Conservation (phyloP, 2,329 filamentous ascomycete genomes). For the Boeremia lycopersici region DNA sequence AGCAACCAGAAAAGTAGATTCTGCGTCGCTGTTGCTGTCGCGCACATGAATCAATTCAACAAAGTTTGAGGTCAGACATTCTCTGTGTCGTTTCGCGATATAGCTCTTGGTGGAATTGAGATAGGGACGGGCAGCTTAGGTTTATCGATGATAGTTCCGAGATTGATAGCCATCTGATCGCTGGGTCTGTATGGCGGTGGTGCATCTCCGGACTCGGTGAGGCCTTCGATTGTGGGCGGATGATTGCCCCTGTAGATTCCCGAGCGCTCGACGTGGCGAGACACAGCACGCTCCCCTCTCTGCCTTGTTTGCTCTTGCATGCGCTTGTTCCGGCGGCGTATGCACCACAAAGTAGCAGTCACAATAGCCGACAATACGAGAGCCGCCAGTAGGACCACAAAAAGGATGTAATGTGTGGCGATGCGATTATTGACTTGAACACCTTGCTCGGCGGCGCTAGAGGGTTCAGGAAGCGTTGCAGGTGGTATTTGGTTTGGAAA, state of each 20-base stretch:
- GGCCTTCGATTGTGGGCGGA: constrained; percentile 57
- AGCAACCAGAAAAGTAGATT: background rate
- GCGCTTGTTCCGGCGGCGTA: constrained; percentile 52
- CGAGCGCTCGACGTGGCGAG: constrained; percentile 47
- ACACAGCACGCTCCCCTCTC: constrained; percentile 43
- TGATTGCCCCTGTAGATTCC: constrained; percentile 30
- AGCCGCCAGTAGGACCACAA: constrained; percentile 58
- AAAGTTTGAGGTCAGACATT: constrained; percentile 48
- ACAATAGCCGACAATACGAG: constrained; percentile 39
- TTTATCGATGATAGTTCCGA: constrained; percentile 4
- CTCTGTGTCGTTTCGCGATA: constrained; percentile 45
- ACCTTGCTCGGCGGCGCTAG: constrained; percentile 12
- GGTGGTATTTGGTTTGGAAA: background rate
- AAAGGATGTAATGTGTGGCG: constrained; percentile 61
- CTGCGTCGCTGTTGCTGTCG: background rate
- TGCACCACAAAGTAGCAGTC: constrained; percentile 50
- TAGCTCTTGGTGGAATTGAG: constrained; percentile 47
- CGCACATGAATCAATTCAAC: constrained; percentile 20
- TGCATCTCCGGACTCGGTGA: constrained; percentile 68
- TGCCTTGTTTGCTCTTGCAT: constrained; percentile 34
- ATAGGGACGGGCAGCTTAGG: constrained; percentile 12
- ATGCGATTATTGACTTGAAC: constrained; percentile 24
- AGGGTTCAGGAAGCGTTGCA: constrained; percentile 11
- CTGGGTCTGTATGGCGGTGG: constrained; percentile 65
- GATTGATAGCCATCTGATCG: constrained; percentile 26